Evolutionary conservation across 176 grass and related monocot genomes (phyloP).

Genomic region (Oryza australiensis): DNA sequence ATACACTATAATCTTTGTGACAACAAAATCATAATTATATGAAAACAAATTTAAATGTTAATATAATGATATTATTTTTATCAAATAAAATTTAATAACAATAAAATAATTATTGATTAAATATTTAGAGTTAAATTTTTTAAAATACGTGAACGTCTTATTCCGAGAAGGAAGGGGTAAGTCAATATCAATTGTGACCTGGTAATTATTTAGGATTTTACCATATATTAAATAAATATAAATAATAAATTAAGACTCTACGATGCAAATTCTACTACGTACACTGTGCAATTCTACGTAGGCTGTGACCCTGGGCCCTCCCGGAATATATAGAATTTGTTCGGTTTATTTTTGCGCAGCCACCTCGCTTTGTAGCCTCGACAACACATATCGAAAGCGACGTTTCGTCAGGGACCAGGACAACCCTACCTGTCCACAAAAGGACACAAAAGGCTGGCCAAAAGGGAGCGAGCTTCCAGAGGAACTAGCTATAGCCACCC

Average conservation of each 20-base stretch:
- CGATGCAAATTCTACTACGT: too few relatives aligned
- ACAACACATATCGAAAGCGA: constrained; percentile 63
- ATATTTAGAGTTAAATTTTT: too few relatives aligned
- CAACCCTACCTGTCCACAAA: neutral
- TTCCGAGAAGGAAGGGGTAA: too few relatives aligned
- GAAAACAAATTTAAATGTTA: too few relatives aligned
- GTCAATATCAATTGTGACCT: neutral
- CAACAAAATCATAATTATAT: too few relatives aligned
- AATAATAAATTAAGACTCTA: neutral
- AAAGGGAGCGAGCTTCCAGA: neutral
- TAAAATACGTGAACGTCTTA: too few relatives aligned
- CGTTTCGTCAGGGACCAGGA: constrained; percentile 7
- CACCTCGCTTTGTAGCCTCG: neutral
- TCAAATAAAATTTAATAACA: too few relatives aligned
- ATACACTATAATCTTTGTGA: too few relatives aligned
- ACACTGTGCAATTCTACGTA: too few relatives aligned
- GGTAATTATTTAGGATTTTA: neutral
- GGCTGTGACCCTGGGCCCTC: too few relatives aligned
- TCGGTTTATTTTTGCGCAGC: neutral
- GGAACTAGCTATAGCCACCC: neutral
- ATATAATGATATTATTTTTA: too few relatives aligned
- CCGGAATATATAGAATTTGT: neutral
- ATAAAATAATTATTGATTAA: too few relatives aligned
- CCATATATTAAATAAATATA: neutral
- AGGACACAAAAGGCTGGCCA: constrained; percentile 1